A percentile compares a stretch with the other conserved stretches of the same genome.
These are phyloP conservation scores for Pythium guiyangense DNA, from an alignment of 352 stramenopile genomes.

Conservation along the genomic window DNA sequence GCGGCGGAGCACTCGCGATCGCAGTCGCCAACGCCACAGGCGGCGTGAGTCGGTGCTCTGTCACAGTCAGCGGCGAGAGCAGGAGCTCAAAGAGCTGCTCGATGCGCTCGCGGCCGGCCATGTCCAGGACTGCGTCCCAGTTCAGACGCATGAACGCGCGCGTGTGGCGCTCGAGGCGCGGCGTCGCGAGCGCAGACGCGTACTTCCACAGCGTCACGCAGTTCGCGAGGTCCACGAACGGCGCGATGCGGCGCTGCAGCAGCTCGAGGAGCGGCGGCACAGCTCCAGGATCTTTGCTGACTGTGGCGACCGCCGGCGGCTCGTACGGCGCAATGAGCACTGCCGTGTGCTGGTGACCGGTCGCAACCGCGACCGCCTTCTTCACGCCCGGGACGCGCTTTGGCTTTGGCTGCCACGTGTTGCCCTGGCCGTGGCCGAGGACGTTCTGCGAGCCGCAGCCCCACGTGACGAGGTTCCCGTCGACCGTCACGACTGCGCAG, in stretches of 20 bases:
- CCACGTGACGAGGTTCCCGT: slow-evolving; percentile 74
- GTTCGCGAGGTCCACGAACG: slow-evolving; percentile 56
- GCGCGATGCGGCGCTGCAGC: slow-evolving; percentile 42
- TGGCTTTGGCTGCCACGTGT: slow-evolving; percentile 75
- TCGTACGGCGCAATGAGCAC: slow-evolving; percentile 53
- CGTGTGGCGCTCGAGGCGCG: slow-evolving; percentile 39
- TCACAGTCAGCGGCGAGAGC: slow-evolving; percentile 20
- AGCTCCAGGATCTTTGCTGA: background rate
- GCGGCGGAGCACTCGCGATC: background rate
- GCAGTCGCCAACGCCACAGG: background rate
- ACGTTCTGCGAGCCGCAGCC: slow-evolving; percentile 64
- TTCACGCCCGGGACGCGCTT: slow-evolving; percentile 73
- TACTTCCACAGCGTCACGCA: slow-evolving; percentile 56
- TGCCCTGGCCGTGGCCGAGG: slow-evolving; percentile 60
- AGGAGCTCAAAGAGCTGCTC: slow-evolving; percentile 66
- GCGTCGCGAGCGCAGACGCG: slow-evolving; percentile 44
- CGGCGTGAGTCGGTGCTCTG: background rate
- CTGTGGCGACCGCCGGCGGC: background rate
- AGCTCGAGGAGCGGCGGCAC: slow-evolving; percentile 13
- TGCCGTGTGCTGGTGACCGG: slow-evolving; percentile 72
- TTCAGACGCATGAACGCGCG: slow-evolving; percentile 65
- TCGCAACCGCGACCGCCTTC: slow-evolving; percentile 58
- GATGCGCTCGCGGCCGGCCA: slow-evolving; percentile 50
- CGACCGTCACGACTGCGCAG: slow-evolving; percentile 62
- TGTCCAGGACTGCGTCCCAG: slow-evolving; percentile 69